Base-by-base conservation (phyloP, 1,284 basidiomycete species). In the Puccinia polysora region DNA sequence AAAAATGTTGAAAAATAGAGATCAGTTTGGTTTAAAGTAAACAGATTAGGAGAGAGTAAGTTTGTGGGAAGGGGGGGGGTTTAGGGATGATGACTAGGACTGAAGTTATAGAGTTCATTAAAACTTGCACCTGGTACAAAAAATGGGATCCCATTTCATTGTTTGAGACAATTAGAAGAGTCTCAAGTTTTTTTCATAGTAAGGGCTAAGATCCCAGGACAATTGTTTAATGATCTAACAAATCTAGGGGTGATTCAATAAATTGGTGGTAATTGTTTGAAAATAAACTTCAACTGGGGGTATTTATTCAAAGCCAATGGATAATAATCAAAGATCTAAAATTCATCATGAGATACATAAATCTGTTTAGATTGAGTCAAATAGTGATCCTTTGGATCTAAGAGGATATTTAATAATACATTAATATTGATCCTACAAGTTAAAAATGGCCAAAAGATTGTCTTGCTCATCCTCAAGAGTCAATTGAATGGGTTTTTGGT, bases 401-500 rank as follows among this genome's bases (percentile, higher is more conserved):
- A 89, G 65, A 92, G n/a, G n/a, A n/a, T n/a, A n/a, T n/a, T n/a
- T n/a, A n/a, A n/a, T n/a, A n/a, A n/a, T n/a, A n/a, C n/a, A n/a
- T n/a, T n/a, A n/a, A n/a, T n/a, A n/a, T n/a, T n/a, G n/a, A n/a
- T n/a, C n/a, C n/a, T n/a, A n/a, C n/a, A n/a, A n/a, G n/a, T n/a
- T n/a, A n/a, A n/a, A n/a, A n/a, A n/a, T n/a, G n/a, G n/a, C n/a
- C n/a, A 98, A 83, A 98, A 98, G 14, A 91, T 94, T 81, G 94
- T 87, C 79, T 89, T 89, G 82, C 97, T 98, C 95, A 98, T 97
- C 74, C 96, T 87, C 28, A 90, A 94, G 45, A 98, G 85, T 49
- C 95, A 89, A 79, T 96, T 91, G 55, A 98, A 93, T 0, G 95
- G 96, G 80, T 97, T 97, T 82, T 98, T 96, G 0, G 91, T 91